phyloP scores from a whole-genome alignment of 495 filamentous ascomycete species.

The Trichoderma parareesei region DNA sequence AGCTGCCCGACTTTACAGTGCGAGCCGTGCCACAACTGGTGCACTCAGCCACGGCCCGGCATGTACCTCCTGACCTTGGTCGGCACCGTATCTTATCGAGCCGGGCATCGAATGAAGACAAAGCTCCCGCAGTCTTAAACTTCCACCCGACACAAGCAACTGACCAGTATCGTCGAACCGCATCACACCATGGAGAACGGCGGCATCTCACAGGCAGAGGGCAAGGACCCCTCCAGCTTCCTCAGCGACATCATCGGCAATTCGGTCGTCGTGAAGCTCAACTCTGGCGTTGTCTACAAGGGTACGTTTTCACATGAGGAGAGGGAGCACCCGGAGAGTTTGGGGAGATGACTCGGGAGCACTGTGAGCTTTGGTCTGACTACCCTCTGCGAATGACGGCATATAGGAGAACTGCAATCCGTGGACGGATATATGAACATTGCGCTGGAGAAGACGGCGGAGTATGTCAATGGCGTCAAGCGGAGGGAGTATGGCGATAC shows the following conservation, averaged over 20 bases:
- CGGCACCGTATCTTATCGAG: neutral
- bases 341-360: neutral
- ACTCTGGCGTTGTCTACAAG: slow-evolving; percentile 92
- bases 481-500: slow-evolving; percentile 85
- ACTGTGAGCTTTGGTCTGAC: neutral
- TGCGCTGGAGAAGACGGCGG: slow-evolving; percentile 87
- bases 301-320: slow-evolving; percentile 40
- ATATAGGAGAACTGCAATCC: slow-evolving; percentile 79
- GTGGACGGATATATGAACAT: slow-evolving; percentile 99
- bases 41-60: neutral
- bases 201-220: slow-evolving; percentile 48
- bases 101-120: neutral
- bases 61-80: neutral
- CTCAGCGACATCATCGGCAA: slow-evolving; percentile 87
- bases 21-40: neutral
- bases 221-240: slow-evolving; percentile 85
- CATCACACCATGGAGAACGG: slow-evolving; percentile 63
- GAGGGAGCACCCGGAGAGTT: too few relatives aligned
- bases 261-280: slow-evolving; percentile 88
- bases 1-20: neutral
- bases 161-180: neutral
- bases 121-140: neutral
- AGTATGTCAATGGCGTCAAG: slow-evolving; percentile 77
- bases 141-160: neutral
- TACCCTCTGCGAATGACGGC: slow-evolving; percentile 1